Base-by-base conservation (phyloP, 768 basidiomycete genomes). In the Pleurotus salmoneostramineus region DNA sequence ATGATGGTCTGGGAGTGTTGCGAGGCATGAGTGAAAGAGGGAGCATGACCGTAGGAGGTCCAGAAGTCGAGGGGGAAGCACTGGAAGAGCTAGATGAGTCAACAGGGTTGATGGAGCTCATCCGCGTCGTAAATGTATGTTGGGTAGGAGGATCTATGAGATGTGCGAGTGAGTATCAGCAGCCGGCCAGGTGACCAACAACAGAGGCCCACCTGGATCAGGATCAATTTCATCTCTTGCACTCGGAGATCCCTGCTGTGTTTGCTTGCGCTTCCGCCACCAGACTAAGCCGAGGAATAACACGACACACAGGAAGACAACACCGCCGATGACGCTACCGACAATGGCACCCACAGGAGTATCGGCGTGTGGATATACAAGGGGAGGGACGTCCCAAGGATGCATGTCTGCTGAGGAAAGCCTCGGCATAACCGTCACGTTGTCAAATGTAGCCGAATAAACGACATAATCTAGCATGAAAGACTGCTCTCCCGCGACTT, bases 401-500 rank as follows among this genome's bases (percentile, higher is more conserved):
- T 40, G 48, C n/a, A 56, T 61, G 50, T 47, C 61, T 56, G 36
- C 5, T 7, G 52, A 33, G 12, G 52, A 42, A 12, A 55, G 52
- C 5, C 5, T 32, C 35, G 65, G 64, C 42, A 69, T 51, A 8
- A 61, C 54, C 1, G 63, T 61, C 21, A 71, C 43, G 45, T 63
- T 68, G 15, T 65, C 50, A 50, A 67, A 69, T 8, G 76, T 70
- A 1, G 74, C 65, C 52, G 72, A 76, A 60, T 76, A 79, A 3
- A 71, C 57, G 40, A 79, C 64, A 50, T 75, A 74, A 63, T 78
- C 76, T 62, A 78, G 66, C 12, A 73, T 74, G 35, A 76, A 55
- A 2, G 71, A 65, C 55, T 70, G 65, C 12, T 66, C 61, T 0
- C 65, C 56, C 34, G 66, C 61, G 50, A 77, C 69, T 8, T 73